phyloP scores from a whole-genome alignment of 192 early-diverging fungal genomes.

The Allomyces macrogynus region DNA sequence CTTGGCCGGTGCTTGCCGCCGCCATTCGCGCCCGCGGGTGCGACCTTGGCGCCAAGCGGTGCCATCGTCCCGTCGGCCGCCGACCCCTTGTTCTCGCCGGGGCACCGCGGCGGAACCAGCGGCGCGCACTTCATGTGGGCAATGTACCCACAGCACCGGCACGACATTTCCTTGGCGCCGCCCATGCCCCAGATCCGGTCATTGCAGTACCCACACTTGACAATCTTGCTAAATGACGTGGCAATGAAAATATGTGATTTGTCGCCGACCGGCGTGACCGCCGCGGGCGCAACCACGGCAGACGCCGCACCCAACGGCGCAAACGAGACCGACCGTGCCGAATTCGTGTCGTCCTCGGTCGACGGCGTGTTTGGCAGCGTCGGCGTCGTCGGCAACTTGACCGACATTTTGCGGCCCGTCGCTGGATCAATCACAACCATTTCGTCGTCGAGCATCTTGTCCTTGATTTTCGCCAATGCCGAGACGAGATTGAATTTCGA shows the following conservation, averaged over 20 bases:
- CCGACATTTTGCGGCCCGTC: no score
- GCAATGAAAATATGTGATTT: constrained; percentile 16
- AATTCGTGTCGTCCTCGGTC: no score
- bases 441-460: background rate
- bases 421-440: no score
- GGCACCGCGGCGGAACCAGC: constrained; percentile 14
- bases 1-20: constrained; percentile 3
- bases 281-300: background rate
- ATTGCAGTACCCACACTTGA: constrained; percentile 27
- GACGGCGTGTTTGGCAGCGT: no score
- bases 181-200: constrained; percentile 31
- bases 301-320: no score
- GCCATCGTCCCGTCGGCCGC: constrained; percentile 1
- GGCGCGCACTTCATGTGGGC: constrained; percentile 21
- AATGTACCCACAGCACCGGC: constrained; percentile 15
- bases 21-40: constrained; percentile 3
- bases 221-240: constrained; percentile 19
- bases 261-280: background rate
- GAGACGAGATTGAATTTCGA: background rate
- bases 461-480: background rate
- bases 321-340: no score
- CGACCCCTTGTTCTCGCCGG: constrained; percentile 6
- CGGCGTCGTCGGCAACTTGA: no score
- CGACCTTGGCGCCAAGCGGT: constrained; percentile 4
- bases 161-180: constrained; percentile 19